Base-by-base conservation (phyloP, 2,329 filamentous ascomycete genomes). In the Penicillium sp. region DNA sequence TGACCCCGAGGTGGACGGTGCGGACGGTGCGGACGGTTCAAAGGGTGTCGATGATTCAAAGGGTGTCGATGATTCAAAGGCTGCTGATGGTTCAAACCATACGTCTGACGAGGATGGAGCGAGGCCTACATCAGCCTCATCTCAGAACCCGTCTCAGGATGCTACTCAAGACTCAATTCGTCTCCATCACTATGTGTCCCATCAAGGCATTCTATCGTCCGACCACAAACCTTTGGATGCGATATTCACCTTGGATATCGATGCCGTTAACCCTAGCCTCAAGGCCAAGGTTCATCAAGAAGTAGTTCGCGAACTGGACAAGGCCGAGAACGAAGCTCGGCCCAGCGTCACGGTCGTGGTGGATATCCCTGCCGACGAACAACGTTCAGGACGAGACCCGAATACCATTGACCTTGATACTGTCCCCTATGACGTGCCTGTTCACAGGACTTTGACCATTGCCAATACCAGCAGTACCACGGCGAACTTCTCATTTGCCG, bases 201-300 rank as follows among this genome's bases (percentile, higher is more conserved):
- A 97, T 63, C 93, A 97, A 68, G 81, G 87, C 15, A 85, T 98
- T 23, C 81, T 88, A 13, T 95, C 92, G 0, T 97, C 92, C 0
- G 93, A 98, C 61, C 93, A 98, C 71, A 98, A 98, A 67, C 95
- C 93, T 0, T 74, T 98, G 1, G 82, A 85, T 50, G 89, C 90
- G 0, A 75, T 91, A 0, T 97, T 97, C 64, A 86, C 81, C 0
- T 72, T 98, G 6, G 85, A 87, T 39, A 96, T 93, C 64, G 88
- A 96, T 54, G 87, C 88, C 0, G 88, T 95, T 1, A 83, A 95
- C 0, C 87, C 90, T 0, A 85, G 92, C 25, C 74, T 95, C 24
- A 96, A 95, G 66, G 82, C 89, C 1, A 86, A 83, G 54, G 78
- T 97, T 0, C 87, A 95, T 54, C 83, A 88, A 49, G 90, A 97